Evolutionary conservation across 2,329 filamentous ascomycete genomes (phyloP).

Genomic region (Anisogramma anomala): DNA sequence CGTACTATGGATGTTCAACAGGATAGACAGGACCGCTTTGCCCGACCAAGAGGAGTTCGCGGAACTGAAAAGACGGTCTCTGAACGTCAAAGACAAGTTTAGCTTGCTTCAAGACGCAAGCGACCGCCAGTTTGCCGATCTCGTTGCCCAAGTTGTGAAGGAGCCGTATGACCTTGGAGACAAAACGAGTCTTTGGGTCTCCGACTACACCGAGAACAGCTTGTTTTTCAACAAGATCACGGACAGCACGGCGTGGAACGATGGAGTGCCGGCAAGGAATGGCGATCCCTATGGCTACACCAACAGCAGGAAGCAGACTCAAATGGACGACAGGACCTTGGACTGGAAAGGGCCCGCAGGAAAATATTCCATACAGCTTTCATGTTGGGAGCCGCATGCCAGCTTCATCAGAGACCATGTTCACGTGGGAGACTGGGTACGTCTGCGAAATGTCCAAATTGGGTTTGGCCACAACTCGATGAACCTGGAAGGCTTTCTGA

Average conservation of each 20-base stretch:
- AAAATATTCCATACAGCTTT: slow-evolving; percentile 58
- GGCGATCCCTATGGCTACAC: slow-evolving; percentile 48
- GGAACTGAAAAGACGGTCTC: slow-evolving; percentile 25
- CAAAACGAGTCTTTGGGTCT: slow-evolving; percentile 56
- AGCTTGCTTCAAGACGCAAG: slow-evolving; percentile 52
- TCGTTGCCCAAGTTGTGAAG: slow-evolving; percentile 59
- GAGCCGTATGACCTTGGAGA: slow-evolving; percentile 33
- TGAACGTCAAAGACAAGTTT: slow-evolving; percentile 44
- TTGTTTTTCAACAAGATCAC: slow-evolving; percentile 46
- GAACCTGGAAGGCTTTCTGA: slow-evolving; percentile 61
- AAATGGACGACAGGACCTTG: slow-evolving; percentile 15
- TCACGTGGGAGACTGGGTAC: slow-evolving; percentile 48
- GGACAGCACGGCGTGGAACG: slow-evolving; percentile 20
- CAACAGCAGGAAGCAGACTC: slow-evolving; percentile 18
- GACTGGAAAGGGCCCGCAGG: slow-evolving; percentile 65
- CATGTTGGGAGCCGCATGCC: slow-evolving; percentile 58
- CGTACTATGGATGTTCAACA: slow-evolving; percentile 36
- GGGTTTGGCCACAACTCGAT: slow-evolving; percentile 40
- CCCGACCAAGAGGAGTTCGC: slow-evolving; percentile 35
- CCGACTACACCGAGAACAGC: slow-evolving; percentile 68
- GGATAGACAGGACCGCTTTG: slow-evolving; percentile 31
- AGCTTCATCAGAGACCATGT: slow-evolving; percentile 44
- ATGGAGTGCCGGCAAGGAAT: slow-evolving; percentile 26
- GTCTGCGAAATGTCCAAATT: slow-evolving; percentile 61
- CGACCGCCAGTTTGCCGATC: slow-evolving; percentile 48